Base-by-base conservation (phyloP, 2,329 filamentous ascomycete genomes). In the Lachnum nothofagi region DNA sequence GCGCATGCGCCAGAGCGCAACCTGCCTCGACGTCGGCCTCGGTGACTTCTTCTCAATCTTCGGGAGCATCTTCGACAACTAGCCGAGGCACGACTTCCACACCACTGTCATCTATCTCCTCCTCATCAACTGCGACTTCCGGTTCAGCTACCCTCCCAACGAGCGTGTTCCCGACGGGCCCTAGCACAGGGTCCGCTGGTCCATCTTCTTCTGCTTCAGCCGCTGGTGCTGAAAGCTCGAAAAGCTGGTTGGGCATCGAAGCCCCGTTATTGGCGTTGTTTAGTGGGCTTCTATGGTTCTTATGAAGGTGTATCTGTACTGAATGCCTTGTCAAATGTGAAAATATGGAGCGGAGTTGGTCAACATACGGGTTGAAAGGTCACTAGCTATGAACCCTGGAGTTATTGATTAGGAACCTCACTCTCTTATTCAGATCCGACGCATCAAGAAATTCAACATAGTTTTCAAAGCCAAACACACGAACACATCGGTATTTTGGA, bases 1-100 rank as follows among this genome's bases (percentile, higher is more conserved):
- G 47, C 23, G 29, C 41, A 37, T 49, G 47, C 19, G 47, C 33
- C 17, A 25, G 33, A 24, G 23, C 47, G 9, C 47, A n/a, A 45
- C n/a, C 40, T 20, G 46, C 46, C 16, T 25, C 40, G 3, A 27
- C 46, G 7, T 39, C 46, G 14, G n/a, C 40, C 5, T 19, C 46
- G 2, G 14, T 31, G 9, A 20, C 46, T 20, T 42, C 40, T 3
- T n/a, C 20, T 29, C 22, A n/a, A 12, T 34, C 31, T n/a, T 48
- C 46, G 3, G 31, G 7, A 16, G 9, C 8, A n/a, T 10, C 31
- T 9, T 34, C 31, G 7, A 5, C 31, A 9, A 14, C 31, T 16
- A 27, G 25, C 25, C 6, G 6, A 6, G 12, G 25, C 25, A 6
- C 25, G 25, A 27, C 25, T 12, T 27, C 25, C 12, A 12, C 25